A percentile compares a stretch with the other conserved stretches of the same genome.
Conservation (phyloP, 2,329 filamentous ascomycete genomes). For the Aureobasidium melanogenum region DNA sequence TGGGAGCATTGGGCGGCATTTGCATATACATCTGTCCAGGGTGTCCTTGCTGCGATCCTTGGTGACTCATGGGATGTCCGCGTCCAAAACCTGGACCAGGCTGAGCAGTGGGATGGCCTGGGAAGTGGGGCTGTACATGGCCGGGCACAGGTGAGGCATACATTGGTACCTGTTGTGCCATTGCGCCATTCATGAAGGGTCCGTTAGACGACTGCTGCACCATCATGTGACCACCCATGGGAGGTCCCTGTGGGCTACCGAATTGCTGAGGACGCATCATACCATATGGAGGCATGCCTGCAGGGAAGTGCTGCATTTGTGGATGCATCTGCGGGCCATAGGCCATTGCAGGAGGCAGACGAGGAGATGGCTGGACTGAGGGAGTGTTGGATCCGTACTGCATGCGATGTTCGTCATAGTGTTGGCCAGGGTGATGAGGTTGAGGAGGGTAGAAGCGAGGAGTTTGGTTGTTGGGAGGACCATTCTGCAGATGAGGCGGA, state of each 20-base stretch:
- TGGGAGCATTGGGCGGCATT: conserved; percentile 55
- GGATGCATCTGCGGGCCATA: conserved; percentile 43
- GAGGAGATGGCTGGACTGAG: conserved; percentile 71
- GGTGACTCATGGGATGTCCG: conserved; percentile 92
- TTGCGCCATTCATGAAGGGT: conserved; percentile 61
- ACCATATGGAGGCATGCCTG: conserved; percentile 63
- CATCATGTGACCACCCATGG: conserved; percentile 71
- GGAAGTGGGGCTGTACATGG: conserved; percentile 58
- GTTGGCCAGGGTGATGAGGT: conserved; percentile 64
- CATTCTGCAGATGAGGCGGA: conserved; percentile 72
- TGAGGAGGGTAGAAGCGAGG: conserved; percentile 69
- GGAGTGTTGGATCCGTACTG: conserved; percentile 67
- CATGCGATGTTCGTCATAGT: conserved; percentile 79
- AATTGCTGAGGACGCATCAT: conserved; percentile 68
- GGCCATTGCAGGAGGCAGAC: conserved; percentile 49
- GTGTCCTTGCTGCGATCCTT: conserved; percentile 88
- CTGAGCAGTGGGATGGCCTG: conserved; percentile 27
- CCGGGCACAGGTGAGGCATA: conserved; percentile 58
- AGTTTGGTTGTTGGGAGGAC: conserved; percentile 58
- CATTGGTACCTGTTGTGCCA: conserved; percentile 68
- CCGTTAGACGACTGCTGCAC: conserved; percentile 62
- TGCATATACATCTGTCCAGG: conserved; percentile 60
- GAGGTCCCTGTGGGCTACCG: conserved; percentile 58
- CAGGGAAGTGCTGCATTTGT: conserved; percentile 52
- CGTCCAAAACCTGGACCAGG: conserved; percentile 57